These are phyloP conservation scores for Phytophthora capsici DNA, from an alignment of 352 stramenopile genomes.

Conservation along the genomic window DNA sequence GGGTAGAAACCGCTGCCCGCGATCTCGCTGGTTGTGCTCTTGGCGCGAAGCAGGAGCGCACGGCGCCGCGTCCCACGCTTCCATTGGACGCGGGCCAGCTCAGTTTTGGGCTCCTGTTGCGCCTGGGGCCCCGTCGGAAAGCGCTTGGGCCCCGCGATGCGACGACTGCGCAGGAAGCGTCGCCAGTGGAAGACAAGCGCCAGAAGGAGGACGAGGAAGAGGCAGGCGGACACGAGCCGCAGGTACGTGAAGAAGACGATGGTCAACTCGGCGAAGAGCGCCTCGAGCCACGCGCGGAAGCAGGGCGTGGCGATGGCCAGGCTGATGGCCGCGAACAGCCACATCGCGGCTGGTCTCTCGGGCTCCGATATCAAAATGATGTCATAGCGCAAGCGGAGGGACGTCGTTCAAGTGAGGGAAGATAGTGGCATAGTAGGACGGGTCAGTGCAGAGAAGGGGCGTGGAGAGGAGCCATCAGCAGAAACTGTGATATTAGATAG, in stretches of 20 bases:
- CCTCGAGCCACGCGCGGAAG: slow-evolving; percentile 62
- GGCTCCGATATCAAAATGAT: slow-evolving; percentile 37
- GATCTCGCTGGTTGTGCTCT: slow-evolving; percentile 49
- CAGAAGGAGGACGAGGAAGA: slow-evolving; percentile 41
- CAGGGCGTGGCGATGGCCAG: slow-evolving; percentile 60
- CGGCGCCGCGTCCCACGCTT: slow-evolving; percentile 21
- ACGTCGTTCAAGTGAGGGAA: slow-evolving; percentile 9
- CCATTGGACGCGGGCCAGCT: slow-evolving; percentile 39
- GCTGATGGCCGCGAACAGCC: slow-evolving; percentile 61
- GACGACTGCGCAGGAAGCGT: slow-evolving; percentile 31
- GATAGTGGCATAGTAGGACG: slow-evolving; percentile 11
- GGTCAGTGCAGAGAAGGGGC: slow-evolving; percentile 13
- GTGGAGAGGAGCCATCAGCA: slow-evolving; percentile 4
- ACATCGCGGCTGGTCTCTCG: slow-evolving; percentile 37
- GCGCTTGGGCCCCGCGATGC: slow-evolving; percentile 1
- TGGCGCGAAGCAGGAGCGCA: slow-evolving; percentile 41
- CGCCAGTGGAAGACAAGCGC: slow-evolving; percentile 35
- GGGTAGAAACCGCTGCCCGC: slow-evolving; percentile 49
- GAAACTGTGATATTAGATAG: background rate
- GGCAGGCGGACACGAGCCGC: slow-evolving; percentile 29
- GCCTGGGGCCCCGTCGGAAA: too few relatives aligned
- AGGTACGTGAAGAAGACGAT: slow-evolving; percentile 74
- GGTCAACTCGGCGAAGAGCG: slow-evolving; percentile 66
- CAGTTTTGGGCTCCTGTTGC: background rate
- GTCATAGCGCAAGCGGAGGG: slow-evolving; percentile 1